Percentiles rank a stretch among this genome's conserved stretches.
These are phyloP conservation scores for Gloeopeniophorella convolvens DNA, from an alignment of 768 basidiomycete genomes.

Conservation along the genomic window DNA sequence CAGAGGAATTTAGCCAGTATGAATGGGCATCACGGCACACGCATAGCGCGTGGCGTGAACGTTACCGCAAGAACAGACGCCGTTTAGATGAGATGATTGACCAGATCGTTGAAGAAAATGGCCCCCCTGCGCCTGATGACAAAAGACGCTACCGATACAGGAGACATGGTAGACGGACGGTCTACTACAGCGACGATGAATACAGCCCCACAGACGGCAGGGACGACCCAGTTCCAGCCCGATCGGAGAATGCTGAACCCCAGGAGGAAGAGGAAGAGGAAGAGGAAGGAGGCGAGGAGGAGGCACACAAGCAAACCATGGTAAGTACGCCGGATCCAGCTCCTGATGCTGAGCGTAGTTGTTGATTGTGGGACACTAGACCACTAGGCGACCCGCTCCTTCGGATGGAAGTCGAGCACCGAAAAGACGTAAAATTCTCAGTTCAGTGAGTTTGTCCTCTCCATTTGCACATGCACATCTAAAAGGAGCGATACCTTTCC, in stretches of 20 bases:
- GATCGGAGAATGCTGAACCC: background rate
- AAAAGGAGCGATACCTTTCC: background rate
- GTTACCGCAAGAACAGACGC: conserved; percentile 21
- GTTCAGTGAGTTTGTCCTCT: background rate
- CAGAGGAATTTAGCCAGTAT: conserved; percentile 7
- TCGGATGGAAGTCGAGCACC: background rate
- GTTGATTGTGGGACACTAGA: too few species aligned
- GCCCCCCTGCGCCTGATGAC: conserved; percentile 9
- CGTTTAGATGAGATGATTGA: conserved; percentile 19
- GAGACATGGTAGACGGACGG: conserved; percentile 1
- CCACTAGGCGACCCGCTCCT: background rate
- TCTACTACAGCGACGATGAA: background rate
- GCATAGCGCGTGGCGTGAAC: conserved; percentile 22
- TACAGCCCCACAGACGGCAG: background rate
- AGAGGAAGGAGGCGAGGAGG: background rate
- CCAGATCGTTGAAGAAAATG: conserved; percentile 10
- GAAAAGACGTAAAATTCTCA: conserved; percentile 1
- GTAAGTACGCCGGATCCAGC: background rate
- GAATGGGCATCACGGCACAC: conserved; percentile 21
- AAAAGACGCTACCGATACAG: conserved; percentile 12
- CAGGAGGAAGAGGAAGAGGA: conserved; percentile 16
- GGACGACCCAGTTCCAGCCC: background rate
- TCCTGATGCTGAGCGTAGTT: too few species aligned
- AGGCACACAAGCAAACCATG: background rate
- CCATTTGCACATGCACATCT: background rate